Percentiles rank a stretch among this genome's conserved stretches.
Conservation (phyloP, 352 stramenopile species). For the Pythium angustatum region DNA sequence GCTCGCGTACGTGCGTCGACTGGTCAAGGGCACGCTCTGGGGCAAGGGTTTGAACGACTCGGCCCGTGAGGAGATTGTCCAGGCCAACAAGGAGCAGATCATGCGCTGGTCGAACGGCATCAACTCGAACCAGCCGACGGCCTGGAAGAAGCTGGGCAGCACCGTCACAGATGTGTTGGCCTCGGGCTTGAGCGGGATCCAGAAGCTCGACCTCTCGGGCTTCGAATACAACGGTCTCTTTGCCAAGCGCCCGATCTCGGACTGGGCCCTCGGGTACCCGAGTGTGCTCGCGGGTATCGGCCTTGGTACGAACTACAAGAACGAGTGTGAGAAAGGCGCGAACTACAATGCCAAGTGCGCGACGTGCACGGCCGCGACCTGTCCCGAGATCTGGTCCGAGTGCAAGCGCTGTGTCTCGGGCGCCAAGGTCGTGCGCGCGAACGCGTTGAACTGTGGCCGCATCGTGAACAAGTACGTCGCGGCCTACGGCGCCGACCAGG, state of each 20-base stretch:
- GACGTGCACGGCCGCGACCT: conserved; percentile 35
- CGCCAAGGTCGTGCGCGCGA: conserved; percentile 30
- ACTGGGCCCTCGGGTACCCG: conserved; percentile 76
- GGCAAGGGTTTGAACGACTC: conserved; percentile 25
- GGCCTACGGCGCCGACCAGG: conserved; percentile 26
- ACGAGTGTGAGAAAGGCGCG: conserved; percentile 36
- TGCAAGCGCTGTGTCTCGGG: conserved; percentile 38
- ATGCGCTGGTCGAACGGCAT: conserved; percentile 78
- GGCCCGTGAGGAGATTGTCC: conserved; percentile 33
- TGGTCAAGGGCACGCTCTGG: conserved; percentile 52
- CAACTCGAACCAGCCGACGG: conserved; percentile 69
- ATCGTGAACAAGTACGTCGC: conserved; percentile 35
- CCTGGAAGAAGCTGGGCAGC: conserved; percentile 58
- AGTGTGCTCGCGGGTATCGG: conserved; percentile 64
- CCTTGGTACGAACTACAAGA: conserved; percentile 56
- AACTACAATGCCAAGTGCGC: conserved; percentile 50
- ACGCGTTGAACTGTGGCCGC: conserved; percentile 32
- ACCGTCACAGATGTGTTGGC: conserved; percentile 50
- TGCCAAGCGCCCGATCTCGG: conserved; percentile 47
- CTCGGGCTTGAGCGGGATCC: conserved; percentile 32
- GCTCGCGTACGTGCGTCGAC: conserved; percentile 46
- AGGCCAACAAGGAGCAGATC: conserved; percentile 51
- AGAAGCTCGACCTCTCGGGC: conserved; percentile 47
- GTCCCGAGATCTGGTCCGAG: conserved; percentile 30
- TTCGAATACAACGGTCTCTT: conserved; percentile 83